Base-by-base conservation (phyloP, 2,329 filamentous ascomycete genomes). In the Xylariaceae sp. region DNA sequence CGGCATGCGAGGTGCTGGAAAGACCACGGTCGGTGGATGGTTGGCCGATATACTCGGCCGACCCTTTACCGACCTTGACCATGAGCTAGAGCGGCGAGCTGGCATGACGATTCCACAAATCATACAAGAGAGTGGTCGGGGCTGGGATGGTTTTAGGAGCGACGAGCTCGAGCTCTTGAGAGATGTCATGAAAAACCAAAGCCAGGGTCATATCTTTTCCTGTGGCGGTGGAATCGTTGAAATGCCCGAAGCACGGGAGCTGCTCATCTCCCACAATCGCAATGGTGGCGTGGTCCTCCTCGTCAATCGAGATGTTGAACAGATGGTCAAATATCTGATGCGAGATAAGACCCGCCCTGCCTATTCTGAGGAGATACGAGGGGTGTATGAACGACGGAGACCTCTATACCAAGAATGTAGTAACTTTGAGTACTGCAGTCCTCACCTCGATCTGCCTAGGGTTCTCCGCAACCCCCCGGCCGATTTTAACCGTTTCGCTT, bases 181-280 rank as follows among this genome's bases (percentile, higher is more conserved):
- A 61, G 84, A 87, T 42, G 83, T 90, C 23, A 85, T 96, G 71
- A 83, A 85, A 51, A 90, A 93, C 53, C 89, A 90, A 65, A 79
- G 89, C 1, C 83, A 81, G 2, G 89, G 89, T 3, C 81, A 96
- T 68, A 84, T 99, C 59, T 92, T 99, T 70, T 95, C 95, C 1
- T 98, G 93, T 64, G 95, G 95, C 50, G 95, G 95, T 43, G 95
- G 95, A 26, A 84, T 99, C 26, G 93, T 99, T 10, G 95, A 99
- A 72, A 90, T 85, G 0, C 84, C 89, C 1, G 88, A 89, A 67
- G 91, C 92, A 19, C 87, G 93, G 16, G 82, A 91, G 60, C 74
- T 96, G 23, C 84, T 99, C 37, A 79, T 81, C 21, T 81, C 88
- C 32, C 93, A 93, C 71, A 84, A 89, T 67, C 84, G 86, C 63